These are phyloP conservation scores for Caloboletus firmus DNA, from an alignment of 1,284 basidiomycete genomes.

Conservation along the genomic window DNA sequence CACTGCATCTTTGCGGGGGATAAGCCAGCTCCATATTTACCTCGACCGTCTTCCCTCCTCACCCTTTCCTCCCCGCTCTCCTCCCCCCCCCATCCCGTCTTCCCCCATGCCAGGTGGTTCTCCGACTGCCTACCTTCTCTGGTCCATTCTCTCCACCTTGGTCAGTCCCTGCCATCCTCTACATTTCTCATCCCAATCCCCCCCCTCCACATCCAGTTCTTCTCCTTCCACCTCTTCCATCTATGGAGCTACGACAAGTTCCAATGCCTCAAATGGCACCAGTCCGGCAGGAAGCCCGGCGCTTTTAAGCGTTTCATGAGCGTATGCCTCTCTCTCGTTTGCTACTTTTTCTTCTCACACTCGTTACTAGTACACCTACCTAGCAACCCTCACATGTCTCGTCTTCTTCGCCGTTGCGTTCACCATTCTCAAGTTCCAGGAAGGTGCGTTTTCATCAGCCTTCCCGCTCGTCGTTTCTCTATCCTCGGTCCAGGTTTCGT, in stretches of 20 bases:
- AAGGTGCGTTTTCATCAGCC: slow-evolving; percentile 46
- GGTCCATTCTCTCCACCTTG: slow-evolving; percentile 63
- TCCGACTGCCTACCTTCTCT: slow-evolving; percentile 65
- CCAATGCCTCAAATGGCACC: slow-evolving; percentile 65
- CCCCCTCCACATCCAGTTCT: slow-evolving; percentile 47
- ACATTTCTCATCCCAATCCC: background rate
- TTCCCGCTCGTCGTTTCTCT: background rate
- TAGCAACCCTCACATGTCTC: slow-evolving; percentile 61
- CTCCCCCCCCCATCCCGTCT: background rate
- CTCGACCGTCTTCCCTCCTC: background rate
- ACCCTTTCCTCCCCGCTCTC: background rate
- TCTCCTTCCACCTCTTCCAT: slow-evolving; percentile 62
- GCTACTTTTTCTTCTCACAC: slow-evolving; percentile 9
- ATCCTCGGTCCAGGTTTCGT: slow-evolving; percentile 42
- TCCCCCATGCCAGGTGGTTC: slow-evolving; percentile 63
- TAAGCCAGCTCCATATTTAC: background rate
- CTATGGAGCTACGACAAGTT: slow-evolving; percentile 74
- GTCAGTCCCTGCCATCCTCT: slow-evolving; percentile 39
- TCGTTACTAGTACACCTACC: slow-evolving; percentile 63
- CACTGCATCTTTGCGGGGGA: slow-evolving; percentile 27
- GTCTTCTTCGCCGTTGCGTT: slow-evolving; percentile 60
- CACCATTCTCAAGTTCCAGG: slow-evolving; percentile 63
- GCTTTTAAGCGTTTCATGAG: slow-evolving; percentile 82
- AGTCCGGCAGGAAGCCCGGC: slow-evolving; percentile 67
- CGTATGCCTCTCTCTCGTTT: slow-evolving; percentile 41